Evolutionary conservation across 2,329 filamentous ascomycete species (phyloP).

Genomic region (Pseudogymnoascus verrucosus): DNA sequence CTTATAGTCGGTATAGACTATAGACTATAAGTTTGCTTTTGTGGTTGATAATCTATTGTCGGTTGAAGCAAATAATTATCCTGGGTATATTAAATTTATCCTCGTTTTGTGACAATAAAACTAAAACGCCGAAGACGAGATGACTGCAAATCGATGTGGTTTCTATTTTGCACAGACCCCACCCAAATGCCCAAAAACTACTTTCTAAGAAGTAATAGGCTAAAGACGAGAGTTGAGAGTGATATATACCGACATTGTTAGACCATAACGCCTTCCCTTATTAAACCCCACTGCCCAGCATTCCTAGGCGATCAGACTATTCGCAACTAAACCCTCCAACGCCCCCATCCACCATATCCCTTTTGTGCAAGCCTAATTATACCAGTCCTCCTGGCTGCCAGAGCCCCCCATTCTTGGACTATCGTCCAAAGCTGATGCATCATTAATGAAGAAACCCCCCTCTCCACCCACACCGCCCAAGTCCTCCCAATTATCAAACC

Average conservation of each 20-base stretch:
- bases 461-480: background rate
- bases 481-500: constrained; percentile 53
- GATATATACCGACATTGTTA: constrained; percentile 5
- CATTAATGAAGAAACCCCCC: background rate
- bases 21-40: background rate
- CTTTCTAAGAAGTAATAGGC: constrained; percentile 2
- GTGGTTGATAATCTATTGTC: background rate
- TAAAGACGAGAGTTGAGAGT: constrained; percentile 9
- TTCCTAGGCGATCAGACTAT: background rate
- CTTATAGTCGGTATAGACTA: background rate
- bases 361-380: background rate
- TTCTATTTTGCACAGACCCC: background rate
- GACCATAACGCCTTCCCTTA: background rate
- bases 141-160: background rate
- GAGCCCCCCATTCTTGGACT: background rate
- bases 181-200: background rate
- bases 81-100: background rate
- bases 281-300: background rate
- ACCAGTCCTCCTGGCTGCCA: constrained; percentile 3
- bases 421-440: background rate
- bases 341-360: background rate
- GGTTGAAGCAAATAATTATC: background rate
- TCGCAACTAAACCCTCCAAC: background rate
- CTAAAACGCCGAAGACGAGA: background rate
- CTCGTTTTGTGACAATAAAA: background rate